A percentile compares a stretch with the other conserved stretches of the same genome.
Conservation (phyloP, 1,139 yeast species). For the Protomyces pachydermus region DNA sequence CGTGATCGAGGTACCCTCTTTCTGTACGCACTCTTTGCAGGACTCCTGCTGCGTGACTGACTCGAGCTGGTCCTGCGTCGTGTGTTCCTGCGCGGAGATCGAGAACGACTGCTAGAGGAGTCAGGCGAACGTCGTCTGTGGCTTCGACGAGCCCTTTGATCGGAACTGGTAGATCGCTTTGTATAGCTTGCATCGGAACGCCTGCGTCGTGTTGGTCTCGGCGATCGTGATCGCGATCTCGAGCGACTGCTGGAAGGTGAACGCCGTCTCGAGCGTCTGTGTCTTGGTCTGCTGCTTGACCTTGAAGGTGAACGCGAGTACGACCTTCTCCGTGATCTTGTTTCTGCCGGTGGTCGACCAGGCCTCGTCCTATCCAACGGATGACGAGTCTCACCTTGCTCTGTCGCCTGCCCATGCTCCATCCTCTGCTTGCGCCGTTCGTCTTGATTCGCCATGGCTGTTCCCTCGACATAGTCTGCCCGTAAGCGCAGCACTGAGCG, state of each 20-base stretch:
- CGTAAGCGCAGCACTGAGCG: conserved; percentile 20
- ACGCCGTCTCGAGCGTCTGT: not conserved
- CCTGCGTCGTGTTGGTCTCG: not conserved
- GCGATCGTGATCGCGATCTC: not conserved
- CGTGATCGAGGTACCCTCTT: too few relatives aligned
- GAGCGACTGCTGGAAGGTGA: not conserved
- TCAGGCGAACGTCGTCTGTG: not conserved
- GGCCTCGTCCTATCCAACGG: not conserved
- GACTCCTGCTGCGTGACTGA: not conserved
- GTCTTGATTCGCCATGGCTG: conserved; percentile 5
- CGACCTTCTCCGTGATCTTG: not conserved
- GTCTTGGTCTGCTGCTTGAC: not conserved
- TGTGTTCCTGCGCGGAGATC: not conserved
- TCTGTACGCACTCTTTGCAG: too few relatives aligned
- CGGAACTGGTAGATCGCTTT: not conserved
- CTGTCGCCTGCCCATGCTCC: not conserved
- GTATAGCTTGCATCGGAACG: not conserved
- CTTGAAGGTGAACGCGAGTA: not conserved
- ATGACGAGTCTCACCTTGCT: not conserved
- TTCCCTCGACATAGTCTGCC: conserved; percentile 24
- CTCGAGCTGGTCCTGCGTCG: not conserved
- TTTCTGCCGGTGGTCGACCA: not conserved
- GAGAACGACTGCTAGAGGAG: not conserved
- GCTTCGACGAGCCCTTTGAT: too few relatives aligned
- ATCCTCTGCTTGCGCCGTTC: not conserved